Base-by-base conservation (phyloP, 768 basidiomycete species). In the Leccinum broughii region DNA sequence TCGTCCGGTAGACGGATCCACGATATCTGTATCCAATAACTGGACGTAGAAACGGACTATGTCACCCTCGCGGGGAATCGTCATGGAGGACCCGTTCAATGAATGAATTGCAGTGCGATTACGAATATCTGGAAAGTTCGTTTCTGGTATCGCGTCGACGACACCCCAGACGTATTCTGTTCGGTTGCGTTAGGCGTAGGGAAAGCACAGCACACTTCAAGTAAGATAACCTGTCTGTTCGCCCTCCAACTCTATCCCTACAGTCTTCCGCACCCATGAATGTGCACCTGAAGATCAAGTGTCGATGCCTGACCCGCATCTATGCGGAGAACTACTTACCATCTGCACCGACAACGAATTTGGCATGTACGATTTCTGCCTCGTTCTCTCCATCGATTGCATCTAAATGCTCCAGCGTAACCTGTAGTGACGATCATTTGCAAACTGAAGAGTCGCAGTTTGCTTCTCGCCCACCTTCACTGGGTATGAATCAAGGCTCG, bases 101-200 rank as follows among this genome's bases (percentile, higher is more conserved):
- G 89, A 90, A 70, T 92, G 89, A n/a, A 92, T 82, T 0, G 76
- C 84, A 53, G 77, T 77, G 63, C 77, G 80, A 58, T 85, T 85
- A 17, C 90, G 84, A 60, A 89, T 86, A 68, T 92, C 89, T 0
- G 91, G 91, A 61, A 92, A 90, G 67, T 91, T 77, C 1, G 89
- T 90, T n/a, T 85, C 80, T 0, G 87, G 87, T 26, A 83, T 66
- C 54, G 84, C 77, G 71, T 92, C 92, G 20, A 92, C 74, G 3
- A 93, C 92, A 3, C 92, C 92, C 92, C 92, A 94, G 20, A 93
- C 80, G 59, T 83, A 88, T 56, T 92, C 86, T 75, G 78, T 80
- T 51, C 17, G n/a, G 14, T 32, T 57, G 30, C 4, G 46, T 63
- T 11, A 60, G 46, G 11, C 17, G 34, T 30, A 8, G 34, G 24